phyloP scores from a whole-genome alignment of 805 yeast genomes.

The Nakazawaea molendinolei region DNA sequence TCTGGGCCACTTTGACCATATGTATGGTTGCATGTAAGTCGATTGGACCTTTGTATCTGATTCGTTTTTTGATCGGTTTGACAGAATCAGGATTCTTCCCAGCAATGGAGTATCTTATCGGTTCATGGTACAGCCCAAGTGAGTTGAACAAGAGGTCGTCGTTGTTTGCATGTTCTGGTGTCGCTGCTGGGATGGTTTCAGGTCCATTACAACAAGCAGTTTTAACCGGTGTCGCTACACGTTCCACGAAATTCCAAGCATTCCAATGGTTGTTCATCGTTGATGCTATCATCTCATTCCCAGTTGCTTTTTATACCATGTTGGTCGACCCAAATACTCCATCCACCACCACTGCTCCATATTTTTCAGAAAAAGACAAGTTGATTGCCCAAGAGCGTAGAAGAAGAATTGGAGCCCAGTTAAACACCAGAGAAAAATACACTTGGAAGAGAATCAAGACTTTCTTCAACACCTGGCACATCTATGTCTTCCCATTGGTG shows the following conservation, averaged over 20 bases:
- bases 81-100: constrained; percentile 43
- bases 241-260: constrained; percentile 37
- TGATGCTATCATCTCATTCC: constrained; percentile 32
- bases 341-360: constrained; percentile 35
- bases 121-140: constrained; percentile 27
- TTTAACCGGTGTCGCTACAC: constrained; percentile 32
- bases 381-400: constrained; percentile 42
- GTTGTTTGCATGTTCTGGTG: constrained; percentile 27
- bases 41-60: constrained; percentile 46
- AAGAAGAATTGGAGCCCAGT: constrained; percentile 34
- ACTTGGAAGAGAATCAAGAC: constrained; percentile 33
- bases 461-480: constrained; percentile 44
- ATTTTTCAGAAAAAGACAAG: constrained; percentile 34
- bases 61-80: constrained; percentile 38
- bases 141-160: constrained; percentile 30
- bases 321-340: constrained; percentile 40
- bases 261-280: constrained; percentile 42
- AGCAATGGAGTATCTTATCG: constrained; percentile 36
- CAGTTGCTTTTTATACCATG: constrained; percentile 35
- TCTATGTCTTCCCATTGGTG: constrained; percentile 34
- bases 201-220: constrained; percentile 32
- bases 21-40: constrained; percentile 42
- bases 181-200: constrained; percentile 27
- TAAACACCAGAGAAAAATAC: constrained; percentile 35
- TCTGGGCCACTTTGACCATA: constrained; percentile 64